Base-by-base conservation (phyloP, 2,329 filamentous ascomycete species). In the Xylariomycetidae sp. region DNA sequence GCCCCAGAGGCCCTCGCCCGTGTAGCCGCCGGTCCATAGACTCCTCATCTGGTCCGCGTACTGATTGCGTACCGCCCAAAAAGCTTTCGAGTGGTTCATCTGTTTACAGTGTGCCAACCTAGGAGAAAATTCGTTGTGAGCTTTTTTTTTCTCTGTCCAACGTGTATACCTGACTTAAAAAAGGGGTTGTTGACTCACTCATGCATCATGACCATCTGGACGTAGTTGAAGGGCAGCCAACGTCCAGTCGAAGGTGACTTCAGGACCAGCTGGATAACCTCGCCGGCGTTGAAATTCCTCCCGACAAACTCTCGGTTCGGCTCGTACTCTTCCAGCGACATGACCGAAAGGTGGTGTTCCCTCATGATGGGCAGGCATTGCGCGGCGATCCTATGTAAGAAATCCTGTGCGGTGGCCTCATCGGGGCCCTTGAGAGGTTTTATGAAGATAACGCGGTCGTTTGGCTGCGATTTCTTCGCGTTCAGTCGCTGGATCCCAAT, bases 121-220 rank as follows among this genome's bases (percentile, higher is more conserved):
- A n/a, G n/a, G n/a, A n/a, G n/a, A n/a, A n/a, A n/a, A n/a, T n/a
- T n/a, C n/a, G n/a, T n/a, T n/a, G n/a, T n/a, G n/a, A n/a, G n/a
- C n/a, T n/a, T n/a, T n/a, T n/a, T n/a, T n/a, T n/a, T n/a, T n/a
- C n/a, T n/a, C n/a, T n/a, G n/a, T n/a, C n/a, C n/a, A n/a, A n/a
- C n/a, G n/a, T n/a, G n/a, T n/a, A n/a, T n/a, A n/a, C n/a, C n/a
- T n/a, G n/a, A n/a, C n/a, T n/a, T n/a, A n/a, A n/a, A n/a, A 18
- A 16, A 11, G 25, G 8, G 9, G 3, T 29, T 12, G 8, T 11
- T 13, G 17, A 53, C 60, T 27, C 45, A 66, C 66, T 92, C 86
- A 56, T 94, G 88, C 77, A 94, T 89, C 88, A 94, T 94, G 45
- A 94, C 86, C 85, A 92, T 90, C 60, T 92, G 85, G 12, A 94